Evolutionary conservation across 2,329 filamentous ascomycete genomes (phyloP).

Genomic region (Dendryphion nanum): DNA sequence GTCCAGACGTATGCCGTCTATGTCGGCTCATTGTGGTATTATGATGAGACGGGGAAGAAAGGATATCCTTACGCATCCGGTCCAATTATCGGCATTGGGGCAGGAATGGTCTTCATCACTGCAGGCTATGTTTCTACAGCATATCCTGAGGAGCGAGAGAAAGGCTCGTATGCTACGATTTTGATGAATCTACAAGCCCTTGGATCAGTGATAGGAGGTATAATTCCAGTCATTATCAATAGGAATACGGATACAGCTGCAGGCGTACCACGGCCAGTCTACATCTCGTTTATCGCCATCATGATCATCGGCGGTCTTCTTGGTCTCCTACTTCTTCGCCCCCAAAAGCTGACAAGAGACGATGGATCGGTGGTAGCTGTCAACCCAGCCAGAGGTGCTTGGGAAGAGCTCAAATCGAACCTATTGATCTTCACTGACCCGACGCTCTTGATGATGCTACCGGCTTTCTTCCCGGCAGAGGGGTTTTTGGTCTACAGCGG

Average conservation of each 20-base stretch:
- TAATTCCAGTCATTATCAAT: slow-evolving; percentile 33
- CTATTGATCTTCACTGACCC: slow-evolving; percentile 26
- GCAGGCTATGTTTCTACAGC: slow-evolving; percentile 30
- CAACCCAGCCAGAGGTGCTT: slow-evolving; percentile 21
- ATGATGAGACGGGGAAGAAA: slow-evolving; percentile 30
- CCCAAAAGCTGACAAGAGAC: slow-evolving; percentile 28
- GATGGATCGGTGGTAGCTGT: slow-evolving; percentile 29
- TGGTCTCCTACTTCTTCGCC: slow-evolving; percentile 22
- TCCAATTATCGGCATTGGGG: slow-evolving; percentile 31
- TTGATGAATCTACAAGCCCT: slow-evolving; percentile 32
- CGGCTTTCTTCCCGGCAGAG: slow-evolving; percentile 28
- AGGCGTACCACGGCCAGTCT: slow-evolving; percentile 28
- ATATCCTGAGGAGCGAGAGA: slow-evolving; percentile 31
- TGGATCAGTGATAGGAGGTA: slow-evolving; percentile 27
- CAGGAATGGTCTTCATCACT: slow-evolving; percentile 33
- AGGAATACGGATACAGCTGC: slow-evolving; percentile 25
- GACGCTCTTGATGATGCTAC: slow-evolving; percentile 27
- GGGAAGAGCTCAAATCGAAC: slow-evolving; percentile 26
- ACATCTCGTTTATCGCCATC: slow-evolving; percentile 28
- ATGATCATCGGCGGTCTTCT: slow-evolving; percentile 28
- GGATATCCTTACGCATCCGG: slow-evolving; percentile 30
- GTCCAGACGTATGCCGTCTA: slow-evolving; percentile 31
- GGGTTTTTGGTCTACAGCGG: slow-evolving; percentile 30
- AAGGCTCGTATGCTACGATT: slow-evolving; percentile 28
- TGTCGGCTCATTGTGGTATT: slow-evolving; percentile 33